These are phyloP conservation scores for Conoideocrella luteorostrata DNA, from an alignment of 2,329 filamentous ascomycete species.

Conservation along the genomic window DNA sequence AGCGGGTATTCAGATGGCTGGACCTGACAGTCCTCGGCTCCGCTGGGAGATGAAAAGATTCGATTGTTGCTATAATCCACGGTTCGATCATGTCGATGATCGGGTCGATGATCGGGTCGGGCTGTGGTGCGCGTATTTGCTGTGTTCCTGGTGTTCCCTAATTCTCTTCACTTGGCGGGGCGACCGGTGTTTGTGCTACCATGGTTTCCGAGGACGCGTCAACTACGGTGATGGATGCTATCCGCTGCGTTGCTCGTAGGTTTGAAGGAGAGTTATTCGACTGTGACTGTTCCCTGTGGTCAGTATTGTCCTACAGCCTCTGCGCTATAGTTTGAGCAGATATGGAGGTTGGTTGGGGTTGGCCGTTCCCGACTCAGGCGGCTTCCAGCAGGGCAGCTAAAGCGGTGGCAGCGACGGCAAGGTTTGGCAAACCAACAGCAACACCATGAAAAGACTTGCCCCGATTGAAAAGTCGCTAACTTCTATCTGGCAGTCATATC, in stretches of 20 bases:
- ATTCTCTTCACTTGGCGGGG: neutral
- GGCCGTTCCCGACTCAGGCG: slow-evolving; percentile 55
- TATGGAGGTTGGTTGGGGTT: slow-evolving; percentile 20
- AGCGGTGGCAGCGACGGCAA: slow-evolving; percentile 41
- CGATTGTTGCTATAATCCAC: neutral
- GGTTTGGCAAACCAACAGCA: too few relatives aligned
- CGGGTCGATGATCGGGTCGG: neutral
- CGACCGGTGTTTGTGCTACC: neutral
- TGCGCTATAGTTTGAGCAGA: neutral
- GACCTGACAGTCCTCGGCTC: neutral
- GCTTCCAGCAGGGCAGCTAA: slow-evolving; percentile 54
- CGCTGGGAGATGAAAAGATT: neutral
- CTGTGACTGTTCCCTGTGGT: neutral
- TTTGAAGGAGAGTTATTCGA: neutral
- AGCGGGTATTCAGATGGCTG: slow-evolving; percentile 6
- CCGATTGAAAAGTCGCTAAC: too few relatives aligned
- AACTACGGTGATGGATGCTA: neutral
- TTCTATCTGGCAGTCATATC: slow-evolving; percentile 43
- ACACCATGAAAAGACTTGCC: too few relatives aligned
- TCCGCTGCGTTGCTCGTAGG: neutral
- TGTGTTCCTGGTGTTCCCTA: neutral
- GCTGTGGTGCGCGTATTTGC: neutral
- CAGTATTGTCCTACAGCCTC: neutral
- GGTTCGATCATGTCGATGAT: neutral
- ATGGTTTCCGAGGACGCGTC: neutral